These are phyloP conservation scores for Xanthoparmelia taractica DNA, from an alignment of 495 filamentous ascomycete species.

Conservation along the genomic window DNA sequence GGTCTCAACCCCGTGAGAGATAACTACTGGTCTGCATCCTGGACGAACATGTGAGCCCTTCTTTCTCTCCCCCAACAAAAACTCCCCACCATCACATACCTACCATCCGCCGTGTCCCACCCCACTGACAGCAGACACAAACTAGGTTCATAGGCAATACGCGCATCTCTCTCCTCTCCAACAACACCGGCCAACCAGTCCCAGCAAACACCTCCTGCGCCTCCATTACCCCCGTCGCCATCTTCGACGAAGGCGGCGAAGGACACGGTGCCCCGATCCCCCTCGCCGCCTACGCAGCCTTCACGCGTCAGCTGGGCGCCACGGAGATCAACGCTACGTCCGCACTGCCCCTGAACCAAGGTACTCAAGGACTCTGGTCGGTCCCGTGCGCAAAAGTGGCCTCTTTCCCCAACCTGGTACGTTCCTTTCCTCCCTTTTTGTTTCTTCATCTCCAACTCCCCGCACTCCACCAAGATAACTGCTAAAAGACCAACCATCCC, in stretches of 20 bases:
- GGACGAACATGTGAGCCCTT: background rate
- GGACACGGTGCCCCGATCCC: background rate
- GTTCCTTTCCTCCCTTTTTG: too few species aligned
- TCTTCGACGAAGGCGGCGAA: slow-evolving; percentile 1
- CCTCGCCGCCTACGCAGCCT: background rate
- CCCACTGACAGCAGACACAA: too few species aligned
- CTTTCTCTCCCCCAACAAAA: too few species aligned
- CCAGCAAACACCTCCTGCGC: background rate
- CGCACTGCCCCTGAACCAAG: background rate
- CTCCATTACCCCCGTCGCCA: background rate
- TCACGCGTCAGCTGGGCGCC: background rate
- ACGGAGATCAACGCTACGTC: background rate
- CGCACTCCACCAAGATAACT: too few species aligned
- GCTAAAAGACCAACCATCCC: too few species aligned
- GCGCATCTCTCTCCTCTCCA: background rate
- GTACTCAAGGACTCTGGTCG: background rate
- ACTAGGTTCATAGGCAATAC: too few species aligned
- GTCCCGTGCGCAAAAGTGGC: background rate
- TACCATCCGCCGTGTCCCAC: too few species aligned
- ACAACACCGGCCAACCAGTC: background rate
- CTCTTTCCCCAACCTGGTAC: background rate
- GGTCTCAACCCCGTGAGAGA: background rate
- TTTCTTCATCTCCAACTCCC: too few species aligned
- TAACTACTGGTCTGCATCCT: slow-evolving; percentile 1
- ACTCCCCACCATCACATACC: too few species aligned